Base-by-base conservation (phyloP, 2,329 filamentous ascomycete species). In the Scedosporium boydii region DNA sequence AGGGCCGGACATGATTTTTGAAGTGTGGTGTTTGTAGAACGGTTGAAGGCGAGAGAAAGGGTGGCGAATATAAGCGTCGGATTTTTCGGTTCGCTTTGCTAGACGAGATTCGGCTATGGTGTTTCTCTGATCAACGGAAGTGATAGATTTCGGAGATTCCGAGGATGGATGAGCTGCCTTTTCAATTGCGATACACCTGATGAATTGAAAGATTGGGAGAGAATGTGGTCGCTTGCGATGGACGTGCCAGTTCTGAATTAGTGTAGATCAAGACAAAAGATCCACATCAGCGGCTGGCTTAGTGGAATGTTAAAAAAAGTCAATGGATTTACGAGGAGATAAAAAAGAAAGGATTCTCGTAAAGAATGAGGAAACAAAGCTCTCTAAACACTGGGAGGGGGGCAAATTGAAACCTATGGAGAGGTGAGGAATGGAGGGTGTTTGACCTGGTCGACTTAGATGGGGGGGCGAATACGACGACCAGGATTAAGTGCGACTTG, bases 1-100 rank as follows among this genome's bases (percentile, higher is more conserved):
- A 27, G 80, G 79, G 62, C 73, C 75, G 34, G 82, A 80, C 82
- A 85, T 84, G 63, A 6, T 64, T 4, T 59, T 29, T 53, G 10
- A 21, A 12, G 38, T 14, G 5, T 48, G 26, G 16, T 16, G 26
- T 59, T 44, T 16, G n/a, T 21, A 6, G 29, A 34, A 9, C 10
- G 29, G 7, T 6, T 34, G 6, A 34, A 34, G 29, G 29, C 1
- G 29, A 10, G 29, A 34, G 29, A 10, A 34, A 9, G 6, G 6
- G 29, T 27, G 21, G 44, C 44, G 44, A 23, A 48, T 48, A 48
- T 23, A 23, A 16, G 44, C 12, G 18, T 48, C 12, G 16, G 44
- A 10, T 14, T 48, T 48, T 48, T n/a, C 44, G 3, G 44, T 48
- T 34, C 29, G 29, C 7, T 34, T 7, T 3, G 29, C 29, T 10